Evolutionary conservation across 1,284 basidiomycete species (phyloP).

Genomic region (Cryptococcus amylolentus): DNA sequence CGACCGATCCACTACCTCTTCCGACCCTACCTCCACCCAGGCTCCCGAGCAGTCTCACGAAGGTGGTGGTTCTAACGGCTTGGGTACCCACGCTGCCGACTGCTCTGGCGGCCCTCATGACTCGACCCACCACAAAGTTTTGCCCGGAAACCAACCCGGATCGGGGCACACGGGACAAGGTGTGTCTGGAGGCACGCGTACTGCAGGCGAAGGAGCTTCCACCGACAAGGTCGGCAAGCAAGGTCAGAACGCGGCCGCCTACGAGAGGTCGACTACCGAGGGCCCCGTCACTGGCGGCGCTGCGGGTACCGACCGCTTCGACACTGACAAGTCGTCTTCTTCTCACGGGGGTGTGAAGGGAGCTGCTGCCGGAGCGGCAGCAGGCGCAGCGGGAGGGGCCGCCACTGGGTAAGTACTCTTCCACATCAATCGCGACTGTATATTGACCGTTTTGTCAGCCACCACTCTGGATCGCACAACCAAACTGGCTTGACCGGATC

Average conservation of each 20-base stretch:
- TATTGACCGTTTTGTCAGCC: background rate
- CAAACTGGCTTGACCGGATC: background rate
- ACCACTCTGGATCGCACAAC: background rate
- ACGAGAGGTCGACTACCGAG: constrained; percentile 20
- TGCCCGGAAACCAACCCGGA: background rate
- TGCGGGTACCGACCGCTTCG: constrained; percentile 34
- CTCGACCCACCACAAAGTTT: background rate
- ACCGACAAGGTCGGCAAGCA: constrained; percentile 24
- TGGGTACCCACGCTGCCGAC: no score
- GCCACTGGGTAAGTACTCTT: background rate
- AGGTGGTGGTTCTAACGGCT: no score
- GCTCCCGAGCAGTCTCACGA: no score
- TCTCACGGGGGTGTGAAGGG: no score
- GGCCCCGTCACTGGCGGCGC: constrained; percentile 32
- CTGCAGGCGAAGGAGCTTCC: background rate
- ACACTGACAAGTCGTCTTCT: constrained; percentile 15
- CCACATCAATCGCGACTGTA: background rate
- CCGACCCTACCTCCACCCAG: no score
- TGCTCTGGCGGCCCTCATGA: background rate
- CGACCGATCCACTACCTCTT: no score
- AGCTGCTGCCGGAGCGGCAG: no score
- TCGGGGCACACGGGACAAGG: background rate
- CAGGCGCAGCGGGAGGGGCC: no score
- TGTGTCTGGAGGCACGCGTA: background rate
- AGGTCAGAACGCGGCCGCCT: constrained; percentile 13